phyloP scores from a whole-genome alignment of 768 basidiomycete genomes.

The Melanogaster broomeanus region DNA sequence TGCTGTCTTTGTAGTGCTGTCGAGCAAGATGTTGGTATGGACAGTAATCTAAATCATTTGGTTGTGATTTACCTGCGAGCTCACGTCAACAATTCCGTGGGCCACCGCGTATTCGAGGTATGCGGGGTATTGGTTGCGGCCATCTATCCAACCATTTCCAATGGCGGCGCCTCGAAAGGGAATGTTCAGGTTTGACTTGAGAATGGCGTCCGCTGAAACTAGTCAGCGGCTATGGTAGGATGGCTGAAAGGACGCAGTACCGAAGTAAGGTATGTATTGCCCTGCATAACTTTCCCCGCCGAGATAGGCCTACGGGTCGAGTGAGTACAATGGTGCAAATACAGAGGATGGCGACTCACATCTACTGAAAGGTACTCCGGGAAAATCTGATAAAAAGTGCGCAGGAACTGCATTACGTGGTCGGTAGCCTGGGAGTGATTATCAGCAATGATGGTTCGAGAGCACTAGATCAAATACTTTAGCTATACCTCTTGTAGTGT shows the following conservation, averaged over 20 bases:
- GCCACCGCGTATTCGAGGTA: slow-evolving; percentile 86
- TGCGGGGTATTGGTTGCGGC: slow-evolving; percentile 82
- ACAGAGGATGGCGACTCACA: slow-evolving; percentile 48
- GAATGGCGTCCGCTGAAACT: slow-evolving; percentile 69
- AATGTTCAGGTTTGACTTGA: slow-evolving; percentile 58
- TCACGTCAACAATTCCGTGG: slow-evolving; percentile 73
- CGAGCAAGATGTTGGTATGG: not conserved
- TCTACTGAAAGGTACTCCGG: slow-evolving; percentile 84
- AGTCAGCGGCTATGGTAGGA: slow-evolving; percentile 1
- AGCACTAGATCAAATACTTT: not conserved
- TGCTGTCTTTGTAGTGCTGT: slow-evolving; percentile 64
- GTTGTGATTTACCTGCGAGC: slow-evolving; percentile 54
- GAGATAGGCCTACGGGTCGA: slow-evolving; percentile 76
- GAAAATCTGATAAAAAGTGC: slow-evolving; percentile 88
- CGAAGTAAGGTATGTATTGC: slow-evolving; percentile 97
- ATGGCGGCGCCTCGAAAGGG: slow-evolving; percentile 83
- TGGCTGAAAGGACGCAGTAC: slow-evolving; percentile 40
- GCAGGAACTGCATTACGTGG: slow-evolving; percentile 82
- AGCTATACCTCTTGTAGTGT: slow-evolving; percentile 65
- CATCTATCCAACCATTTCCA: slow-evolving; percentile 98
- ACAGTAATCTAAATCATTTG: not conserved
- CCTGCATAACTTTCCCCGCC: slow-evolving; percentile 97
- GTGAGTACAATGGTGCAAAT: slow-evolving; percentile 8
- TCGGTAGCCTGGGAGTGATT: slow-evolving; percentile 54
- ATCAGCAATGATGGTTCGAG: slow-evolving; percentile 2